Percentiles rank a stretch among this genome's conserved stretches.
Evolutionary conservation across 345 rosid species (phyloP).

Genomic region (Aquilaria yunnanensis): DNA sequence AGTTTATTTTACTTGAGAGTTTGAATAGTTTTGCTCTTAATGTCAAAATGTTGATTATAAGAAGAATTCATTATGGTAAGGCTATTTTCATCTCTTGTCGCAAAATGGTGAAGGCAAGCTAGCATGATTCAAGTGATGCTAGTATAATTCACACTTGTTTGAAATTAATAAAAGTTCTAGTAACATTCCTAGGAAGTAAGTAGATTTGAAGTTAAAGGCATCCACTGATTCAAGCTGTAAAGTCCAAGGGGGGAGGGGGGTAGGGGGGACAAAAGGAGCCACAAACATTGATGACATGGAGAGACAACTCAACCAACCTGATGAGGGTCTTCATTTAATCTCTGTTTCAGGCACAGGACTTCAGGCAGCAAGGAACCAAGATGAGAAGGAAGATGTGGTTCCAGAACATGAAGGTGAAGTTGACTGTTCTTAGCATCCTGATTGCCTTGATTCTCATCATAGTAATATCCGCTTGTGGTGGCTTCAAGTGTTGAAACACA

Average conservation of each 20-base stretch:
- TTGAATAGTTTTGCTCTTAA: no score
- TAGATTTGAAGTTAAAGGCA: no score
- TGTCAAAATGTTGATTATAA: no score
- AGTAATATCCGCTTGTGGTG: conserved; percentile 46
- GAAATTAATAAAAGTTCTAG: no score
- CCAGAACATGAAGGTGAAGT: conserved; percentile 79
- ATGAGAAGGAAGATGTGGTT: conserved; percentile 73
- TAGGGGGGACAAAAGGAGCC: no score
- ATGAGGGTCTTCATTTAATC: neutral
- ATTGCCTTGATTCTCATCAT: conserved; percentile 58
- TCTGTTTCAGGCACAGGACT: conserved; percentile 60
- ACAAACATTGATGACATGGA: no score
- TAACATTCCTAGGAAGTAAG: no score
- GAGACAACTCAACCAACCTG: neutral
- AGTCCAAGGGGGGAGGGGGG: no score
- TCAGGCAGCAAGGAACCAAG: conserved; percentile 64
- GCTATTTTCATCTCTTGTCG: neutral
- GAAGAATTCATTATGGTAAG: neutral
- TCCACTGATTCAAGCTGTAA: no score
- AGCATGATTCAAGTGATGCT: neutral
- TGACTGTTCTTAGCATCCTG: conserved; percentile 54
- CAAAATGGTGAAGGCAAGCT: neutral
- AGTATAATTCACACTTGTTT: neutral
- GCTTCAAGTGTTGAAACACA: conserved; percentile 36
- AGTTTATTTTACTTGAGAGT: neutral